phyloP scores from a whole-genome alignment of 225 moss, liverwort and hornwort genomes.

The Lunularia cruciata region DNA sequence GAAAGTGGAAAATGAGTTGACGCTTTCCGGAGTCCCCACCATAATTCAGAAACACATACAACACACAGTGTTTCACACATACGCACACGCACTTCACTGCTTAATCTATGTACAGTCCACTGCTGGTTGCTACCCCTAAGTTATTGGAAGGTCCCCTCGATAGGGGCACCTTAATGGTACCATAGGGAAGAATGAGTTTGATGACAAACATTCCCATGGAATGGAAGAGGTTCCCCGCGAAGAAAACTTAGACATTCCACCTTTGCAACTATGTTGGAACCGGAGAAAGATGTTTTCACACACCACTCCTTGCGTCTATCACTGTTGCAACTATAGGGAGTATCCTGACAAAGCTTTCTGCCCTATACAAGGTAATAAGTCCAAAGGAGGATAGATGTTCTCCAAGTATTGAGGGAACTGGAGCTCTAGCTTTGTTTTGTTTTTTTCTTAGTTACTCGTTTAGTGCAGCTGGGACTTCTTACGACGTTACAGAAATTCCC shows the following conservation, averaged over 20 bases:
- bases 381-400: neutral
- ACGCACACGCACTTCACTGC: neutral
- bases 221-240: neutral
- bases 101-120: neutral
- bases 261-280: neutral
- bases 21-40: neutral
- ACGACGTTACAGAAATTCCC: neutral
- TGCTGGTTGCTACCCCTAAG: neutral
- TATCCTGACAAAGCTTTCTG: neutral
- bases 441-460: neutral
- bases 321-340: neutral
- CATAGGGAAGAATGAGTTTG: neutral
- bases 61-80: too few relatives aligned
- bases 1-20: neutral
- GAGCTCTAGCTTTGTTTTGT: neutral
- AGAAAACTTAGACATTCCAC: slow-evolving; percentile 1
- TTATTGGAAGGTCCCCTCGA: slow-evolving; percentile 5
- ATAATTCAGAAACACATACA: neutral
- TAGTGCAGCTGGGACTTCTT: neutral
- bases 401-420: neutral
- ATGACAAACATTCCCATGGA: slow-evolving; percentile 14
- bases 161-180: slow-evolving; percentile 4
- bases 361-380: neutral
- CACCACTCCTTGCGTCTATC: too few relatives aligned
- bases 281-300: neutral